These are phyloP conservation scores for Saturnispora ahearnii DNA, from an alignment of 805 yeast species.

Conservation along the genomic window DNA sequence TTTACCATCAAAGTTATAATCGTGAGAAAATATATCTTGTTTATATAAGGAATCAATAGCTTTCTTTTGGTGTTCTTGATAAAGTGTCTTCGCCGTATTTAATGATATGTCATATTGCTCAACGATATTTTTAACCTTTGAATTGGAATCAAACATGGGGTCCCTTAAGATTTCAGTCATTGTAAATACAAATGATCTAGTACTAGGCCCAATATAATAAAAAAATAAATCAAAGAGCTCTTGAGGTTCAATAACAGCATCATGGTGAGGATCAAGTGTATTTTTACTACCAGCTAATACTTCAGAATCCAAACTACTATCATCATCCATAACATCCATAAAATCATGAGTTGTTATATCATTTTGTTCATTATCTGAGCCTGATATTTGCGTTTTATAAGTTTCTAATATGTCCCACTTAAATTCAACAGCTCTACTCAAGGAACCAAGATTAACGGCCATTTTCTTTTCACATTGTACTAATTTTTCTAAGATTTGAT, in stretches of 20 bases:
- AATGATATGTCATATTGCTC: conserved; percentile 40
- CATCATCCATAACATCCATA: conserved; percentile 55
- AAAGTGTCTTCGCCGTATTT: conserved; percentile 43
- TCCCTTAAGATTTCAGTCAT: conserved; percentile 52
- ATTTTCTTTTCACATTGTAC: conserved; percentile 45
- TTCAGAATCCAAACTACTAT: conserved; percentile 63
- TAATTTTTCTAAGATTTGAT: conserved; percentile 33
- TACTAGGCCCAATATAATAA: conserved; percentile 61
- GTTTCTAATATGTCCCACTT: conserved; percentile 42
- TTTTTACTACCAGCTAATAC: conserved; percentile 50
- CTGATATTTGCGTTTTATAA: background rate
- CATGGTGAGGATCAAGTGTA: conserved; percentile 31
- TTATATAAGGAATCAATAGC: conserved; percentile 53
- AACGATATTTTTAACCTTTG: conserved; percentile 31
- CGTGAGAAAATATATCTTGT: conserved; percentile 41
- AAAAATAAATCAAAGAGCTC: conserved; percentile 61
- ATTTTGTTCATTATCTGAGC: conserved; percentile 16
- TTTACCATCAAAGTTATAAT: conserved; percentile 30
- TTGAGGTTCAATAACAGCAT: conserved; percentile 23
- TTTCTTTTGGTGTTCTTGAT: conserved; percentile 44
- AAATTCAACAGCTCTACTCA: conserved; percentile 60
- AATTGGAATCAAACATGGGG: conserved; percentile 42
- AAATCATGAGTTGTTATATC: conserved; percentile 34
- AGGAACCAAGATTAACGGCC: conserved; percentile 53
- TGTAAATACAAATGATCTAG: conserved; percentile 56